Base-by-base conservation (phyloP, 495 filamentous ascomycete species). In the Evernia prunastri region DNA sequence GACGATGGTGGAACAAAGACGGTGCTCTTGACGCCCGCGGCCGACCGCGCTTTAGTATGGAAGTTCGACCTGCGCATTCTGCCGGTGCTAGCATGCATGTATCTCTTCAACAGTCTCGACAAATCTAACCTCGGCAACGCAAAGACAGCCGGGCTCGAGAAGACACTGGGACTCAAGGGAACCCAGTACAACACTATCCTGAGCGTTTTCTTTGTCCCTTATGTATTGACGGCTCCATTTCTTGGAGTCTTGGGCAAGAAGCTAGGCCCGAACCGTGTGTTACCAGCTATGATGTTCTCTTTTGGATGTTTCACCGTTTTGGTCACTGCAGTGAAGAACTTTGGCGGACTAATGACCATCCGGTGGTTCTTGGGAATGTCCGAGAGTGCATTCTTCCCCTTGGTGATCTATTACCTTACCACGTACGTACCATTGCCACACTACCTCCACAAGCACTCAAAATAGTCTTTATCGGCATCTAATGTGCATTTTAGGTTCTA, bases 161-260 rank as follows among this genome's bases (percentile, higher is more conserved):
- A 63, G 82, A 85, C 77, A 35, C 70, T 87, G 23, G 65, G 80
- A 42, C 83, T 91, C 74, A 76, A 80, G 40, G 70, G 75, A 2
- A 81, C 84, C 61, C 81, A 90, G 66, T 91, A 91, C 74, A 90
- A 89, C 70, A 81, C 84, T 27, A 80, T 90, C 17, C 74, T 91
- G 23, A 82, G 80, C 27, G 85, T 91, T 66, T 92, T 92, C 76
- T 91, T 87, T 71, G 76, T 91, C n/a, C 89, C 89, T 11, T 91
- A 88, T 69, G 86, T 90, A 56, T 70, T 90, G 20, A 86, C 82
- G 54, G 87, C 84, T 10, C 87, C 86, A 3, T 83, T 83, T 3
- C 65, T 89, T 54, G 86, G 81, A 10, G 85, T 92, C 75, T 70
- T 88, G 6, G 86, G 85, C 57, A 89, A 91, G 74, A 86, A 82